Conservation (phyloP, 1,139 yeast genomes). For the Suhomyces yuchorum region DNA sequence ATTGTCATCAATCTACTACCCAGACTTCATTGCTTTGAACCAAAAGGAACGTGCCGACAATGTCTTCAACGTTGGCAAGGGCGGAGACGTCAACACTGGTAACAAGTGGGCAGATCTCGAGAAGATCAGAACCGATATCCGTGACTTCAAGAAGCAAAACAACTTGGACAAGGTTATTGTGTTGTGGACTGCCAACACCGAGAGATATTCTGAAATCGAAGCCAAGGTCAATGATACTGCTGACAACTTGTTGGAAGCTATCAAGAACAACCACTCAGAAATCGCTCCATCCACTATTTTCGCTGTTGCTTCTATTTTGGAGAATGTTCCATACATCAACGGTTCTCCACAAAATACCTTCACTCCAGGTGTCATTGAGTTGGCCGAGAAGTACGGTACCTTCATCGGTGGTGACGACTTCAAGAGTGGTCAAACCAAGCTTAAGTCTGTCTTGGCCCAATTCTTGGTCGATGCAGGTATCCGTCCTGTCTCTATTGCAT, state of each 20-base stretch:
- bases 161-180: constrained; percentile 83
- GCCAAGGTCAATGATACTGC: constrained; percentile 87
- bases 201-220: constrained; percentile 80
- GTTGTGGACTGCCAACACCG: constrained; percentile 97
- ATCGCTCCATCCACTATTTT: constrained; percentile 89
- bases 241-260: constrained; percentile 71
- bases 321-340: constrained; percentile 84
- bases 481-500: constrained; percentile 90
- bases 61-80: constrained; percentile 60
- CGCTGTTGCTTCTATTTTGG: constrained; percentile 91
- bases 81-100: constrained; percentile 53
- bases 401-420: constrained; percentile 97
- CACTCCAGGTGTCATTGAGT: constrained; percentile 91
- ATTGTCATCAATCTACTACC: constrained; percentile 85
- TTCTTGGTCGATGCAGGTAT: constrained; percentile 97
- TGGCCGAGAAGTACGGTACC: constrained; percentile 75
- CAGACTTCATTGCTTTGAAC: constrained; percentile 95
- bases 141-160: constrained; percentile 73
- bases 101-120: constrained; percentile 92
- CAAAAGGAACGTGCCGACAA: constrained; percentile 93
- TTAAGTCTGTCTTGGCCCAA: constrained; percentile 94
- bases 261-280: constrained; percentile 79
- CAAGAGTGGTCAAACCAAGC: constrained; percentile 94
- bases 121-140: constrained; percentile 80
- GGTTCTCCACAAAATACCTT: constrained; percentile 98